phyloP scores from a whole-genome alignment of 768 basidiomycete species.

The Infundibulicybe gibba region DNA sequence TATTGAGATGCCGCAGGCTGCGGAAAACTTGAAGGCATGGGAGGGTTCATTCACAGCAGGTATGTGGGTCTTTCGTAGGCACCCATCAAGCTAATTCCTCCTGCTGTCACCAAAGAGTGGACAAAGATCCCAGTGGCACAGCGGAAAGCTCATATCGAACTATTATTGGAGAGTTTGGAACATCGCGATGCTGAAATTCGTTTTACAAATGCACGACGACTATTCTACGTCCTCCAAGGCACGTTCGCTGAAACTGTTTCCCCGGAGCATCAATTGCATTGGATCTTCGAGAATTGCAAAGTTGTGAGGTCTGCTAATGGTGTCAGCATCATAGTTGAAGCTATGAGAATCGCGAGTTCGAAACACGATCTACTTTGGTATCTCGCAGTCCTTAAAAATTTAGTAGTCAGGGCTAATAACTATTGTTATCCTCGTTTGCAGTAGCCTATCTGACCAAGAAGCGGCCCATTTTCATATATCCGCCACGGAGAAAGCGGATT shows the following conservation, averaged over 20 bases:
- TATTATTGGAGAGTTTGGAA: constrained; percentile 84
- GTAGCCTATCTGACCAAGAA: constrained; percentile 74
- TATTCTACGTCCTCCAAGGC: constrained; percentile 93
- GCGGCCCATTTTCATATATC: constrained; percentile 70
- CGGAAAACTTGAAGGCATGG: constrained; percentile 86
- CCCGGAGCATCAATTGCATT: constrained; percentile 92
- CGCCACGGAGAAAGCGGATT: constrained; percentile 66
- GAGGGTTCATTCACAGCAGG: constrained; percentile 78
- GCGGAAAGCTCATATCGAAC: constrained; percentile 72
- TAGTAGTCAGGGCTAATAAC: neutral
- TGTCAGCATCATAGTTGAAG: constrained; percentile 76
- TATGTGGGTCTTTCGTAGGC: constrained; percentile 26
- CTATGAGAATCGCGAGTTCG: constrained; percentile 84
- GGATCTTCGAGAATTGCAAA: constrained; percentile 94
- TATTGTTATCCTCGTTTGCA: constrained; percentile 22
- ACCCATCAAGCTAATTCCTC: constrained; percentile 6
- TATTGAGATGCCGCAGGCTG: constrained; percentile 89
- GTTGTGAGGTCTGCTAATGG: constrained; percentile 83
- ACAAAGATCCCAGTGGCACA: constrained; percentile 57
- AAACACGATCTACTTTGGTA: constrained; percentile 85
- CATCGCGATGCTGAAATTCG: constrained; percentile 82
- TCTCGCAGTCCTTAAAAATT: neutral
- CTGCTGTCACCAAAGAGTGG: constrained; percentile 77
- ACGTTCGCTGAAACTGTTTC: constrained; percentile 89
- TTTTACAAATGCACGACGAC: constrained; percentile 79